Conservation (phyloP, 176 grass and related monocot genomes). For the Tillandsia leiboldiana region DNA sequence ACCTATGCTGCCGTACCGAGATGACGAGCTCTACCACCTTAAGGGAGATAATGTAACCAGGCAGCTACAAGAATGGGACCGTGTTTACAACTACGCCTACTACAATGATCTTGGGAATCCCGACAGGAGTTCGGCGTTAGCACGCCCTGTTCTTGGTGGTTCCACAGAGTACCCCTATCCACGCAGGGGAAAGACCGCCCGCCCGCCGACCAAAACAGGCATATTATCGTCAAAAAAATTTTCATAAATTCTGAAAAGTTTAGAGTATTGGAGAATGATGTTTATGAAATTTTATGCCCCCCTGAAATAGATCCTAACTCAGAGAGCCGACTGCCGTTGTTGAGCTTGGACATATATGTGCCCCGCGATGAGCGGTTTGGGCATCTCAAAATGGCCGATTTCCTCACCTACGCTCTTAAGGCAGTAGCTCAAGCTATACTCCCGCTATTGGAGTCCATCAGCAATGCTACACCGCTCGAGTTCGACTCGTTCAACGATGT, state of each 20-base stretch:
- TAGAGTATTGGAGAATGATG: too few species aligned
- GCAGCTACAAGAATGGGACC: conserved; percentile 22
- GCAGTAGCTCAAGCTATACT: conserved; percentile 30
- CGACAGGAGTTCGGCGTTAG: conserved; percentile 1
- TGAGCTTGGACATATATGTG: conserved; percentile 46
- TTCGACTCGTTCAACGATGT: conserved; percentile 62
- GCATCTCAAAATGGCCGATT: conserved; percentile 57
- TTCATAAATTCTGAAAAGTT: not conserved
- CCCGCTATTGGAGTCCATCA: conserved; percentile 37
- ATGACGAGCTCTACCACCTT: conserved; percentile 36
- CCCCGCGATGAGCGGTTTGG: conserved; percentile 66
- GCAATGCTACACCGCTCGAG: conserved; percentile 25
- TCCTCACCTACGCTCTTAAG: conserved; percentile 41
- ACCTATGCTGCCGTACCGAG: conserved; percentile 25
- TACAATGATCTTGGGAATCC: conserved; percentile 45
- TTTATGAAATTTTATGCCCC: not conserved
- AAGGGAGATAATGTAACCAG: conserved; percentile 17
- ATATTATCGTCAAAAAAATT: not conserved
- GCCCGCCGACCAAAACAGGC: conserved; percentile 10
- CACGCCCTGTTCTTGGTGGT: conserved; percentile 35
- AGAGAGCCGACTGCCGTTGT: conserved; percentile 41
- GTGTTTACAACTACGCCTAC: conserved; percentile 37
- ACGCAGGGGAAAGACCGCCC: conserved; percentile 35
- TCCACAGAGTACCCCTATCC: conserved; percentile 32
- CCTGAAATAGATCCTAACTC: conserved; percentile 34